Evolutionary conservation across 2,329 filamentous ascomycete species (phyloP), one percentile per base, ranked within the genome.

Genomic region (Pleomassaria siparia): DNA sequence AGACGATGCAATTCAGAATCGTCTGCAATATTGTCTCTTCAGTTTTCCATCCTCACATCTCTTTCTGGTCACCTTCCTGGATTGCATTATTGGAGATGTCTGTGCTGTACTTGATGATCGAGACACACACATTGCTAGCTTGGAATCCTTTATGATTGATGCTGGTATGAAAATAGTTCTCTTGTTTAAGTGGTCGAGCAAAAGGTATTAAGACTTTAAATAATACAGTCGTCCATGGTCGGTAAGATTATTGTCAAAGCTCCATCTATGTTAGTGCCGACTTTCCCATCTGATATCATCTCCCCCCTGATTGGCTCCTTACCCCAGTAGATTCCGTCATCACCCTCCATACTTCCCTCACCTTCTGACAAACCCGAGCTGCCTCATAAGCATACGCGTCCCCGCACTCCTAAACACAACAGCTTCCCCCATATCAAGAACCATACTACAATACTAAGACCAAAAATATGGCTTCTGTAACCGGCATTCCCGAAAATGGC

Each of bases 401-500:
- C 40, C 26, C 26, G n/a, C 8, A 30, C 20, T 15, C 24, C 26
- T 24, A 12, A 16, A 16, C 32, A 30, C 26, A 16, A 32, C 28
- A 13, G 24, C 15, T 16, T 41, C 26, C 11, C 9, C 20, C n/a
- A 40, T 26, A 20, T 18, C 22, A 28, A 4, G 6, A 28, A 41
- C 15, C 35, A 7, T 15, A 21, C 35, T 26, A 10, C 18, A 5
- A n/a, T n/a, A n/a, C n/a, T n/a, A n/a, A n/a, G n/a, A 26, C 37
- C 24, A 5, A 2, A 9, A 28, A 26, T 5, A 90, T 90, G 87
- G 80, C 86, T 25, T 88, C 85, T 51, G 79, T 84, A 45, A 86
- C 85, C 28, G 84, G 83, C 44, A 80, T 87, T 48, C 85, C 86
- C 20, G 77, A 85, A 58, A 63, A 55, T 46, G 59, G 52, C 33